Evolutionary conservation across 805 yeast genomes (phyloP), one percentile per base, ranked within the genome.

Genomic region (Metschnikowia baotianmanensis): DNA sequence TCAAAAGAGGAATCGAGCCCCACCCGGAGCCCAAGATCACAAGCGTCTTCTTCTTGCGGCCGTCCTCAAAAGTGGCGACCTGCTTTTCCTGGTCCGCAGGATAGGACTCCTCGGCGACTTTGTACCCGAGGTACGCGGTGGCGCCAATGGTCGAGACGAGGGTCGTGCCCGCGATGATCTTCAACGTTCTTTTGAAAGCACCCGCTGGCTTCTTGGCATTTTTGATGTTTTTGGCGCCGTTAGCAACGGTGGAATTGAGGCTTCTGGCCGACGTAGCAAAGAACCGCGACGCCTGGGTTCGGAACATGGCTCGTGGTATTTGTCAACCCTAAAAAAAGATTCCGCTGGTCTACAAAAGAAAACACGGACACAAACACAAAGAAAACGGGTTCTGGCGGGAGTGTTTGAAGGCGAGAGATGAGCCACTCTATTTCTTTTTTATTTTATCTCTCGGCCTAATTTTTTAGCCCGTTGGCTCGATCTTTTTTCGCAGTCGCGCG

Each of bases 1-100:
- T 87, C 66, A 90, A 74, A 46, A 89, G 69, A 6, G 96, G 82
- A 39, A 90, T 83, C 10, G 95, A 78, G 46, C 96, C 97, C 98
- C 98, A 90, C 40, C 97, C 98, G 17, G 96, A 81, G 47, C 95
- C 95, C 59, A 78, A 78, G 65, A 76, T 82, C 38, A 91, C 93
- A 55, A 82, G 67, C n/a, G 84, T 80, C 64, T 83, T 82, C 72
- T 79, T 82, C 58, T 72, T 65, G 43, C 77, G 77, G 42, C 85
- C 87, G 48, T 71, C 71, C 34, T 72, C 67, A 47, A 77, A 71
- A 13, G 69, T 62, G 9, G 78, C 71, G n/a, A 77, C 66, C 57
- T 83, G 88, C 38, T 82, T 80, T 35, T 65, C 52, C 58, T 83
- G 89, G 13, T 71, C 65, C 24, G 71, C 66, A 5, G 90, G 90